Percentiles rank a stretch among this genome's conserved stretches.
phyloP scores from a whole-genome alignment of 176 grass and related monocot genomes.

The barley (Hordeum vulgare) region DNA sequence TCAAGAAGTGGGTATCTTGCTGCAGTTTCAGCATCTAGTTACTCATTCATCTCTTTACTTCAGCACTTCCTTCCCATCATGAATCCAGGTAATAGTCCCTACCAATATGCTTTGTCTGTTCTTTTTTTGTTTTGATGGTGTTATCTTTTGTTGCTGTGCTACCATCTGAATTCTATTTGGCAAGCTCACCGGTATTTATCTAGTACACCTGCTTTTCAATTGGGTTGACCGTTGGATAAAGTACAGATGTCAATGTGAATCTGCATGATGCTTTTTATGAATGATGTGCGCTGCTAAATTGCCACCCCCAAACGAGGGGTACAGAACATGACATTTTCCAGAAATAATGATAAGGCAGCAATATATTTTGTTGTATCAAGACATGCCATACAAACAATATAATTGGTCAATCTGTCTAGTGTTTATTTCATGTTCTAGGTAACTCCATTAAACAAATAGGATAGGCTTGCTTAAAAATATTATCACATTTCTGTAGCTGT shows the following conservation, averaged over 20 bases:
- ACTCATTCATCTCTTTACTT: constrained; percentile 83
- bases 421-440: background rate
- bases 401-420: background rate
- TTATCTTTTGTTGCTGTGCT: background rate
- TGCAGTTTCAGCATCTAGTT: constrained; percentile 95
- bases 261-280: background rate
- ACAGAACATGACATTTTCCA: background rate
- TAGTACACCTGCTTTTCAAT: background rate
- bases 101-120: background rate
- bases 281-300: background rate
- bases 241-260: background rate
- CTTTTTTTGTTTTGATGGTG: background rate
- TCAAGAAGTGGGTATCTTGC: constrained; percentile 95
- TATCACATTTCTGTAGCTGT: background rate
- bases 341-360: background rate
- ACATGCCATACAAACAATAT: background rate
- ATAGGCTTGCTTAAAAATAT: background rate
- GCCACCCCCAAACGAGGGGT: background rate
- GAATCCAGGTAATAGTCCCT: constrained; percentile 66
- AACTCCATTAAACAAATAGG: background rate
- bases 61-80: constrained; percentile 94
- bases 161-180: background rate
- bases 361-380: background rate
- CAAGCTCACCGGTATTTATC: background rate
- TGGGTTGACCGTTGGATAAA: background rate